Base-by-base conservation (phyloP, 805 yeast species). In the Lipomyces starkeyi region DNA sequence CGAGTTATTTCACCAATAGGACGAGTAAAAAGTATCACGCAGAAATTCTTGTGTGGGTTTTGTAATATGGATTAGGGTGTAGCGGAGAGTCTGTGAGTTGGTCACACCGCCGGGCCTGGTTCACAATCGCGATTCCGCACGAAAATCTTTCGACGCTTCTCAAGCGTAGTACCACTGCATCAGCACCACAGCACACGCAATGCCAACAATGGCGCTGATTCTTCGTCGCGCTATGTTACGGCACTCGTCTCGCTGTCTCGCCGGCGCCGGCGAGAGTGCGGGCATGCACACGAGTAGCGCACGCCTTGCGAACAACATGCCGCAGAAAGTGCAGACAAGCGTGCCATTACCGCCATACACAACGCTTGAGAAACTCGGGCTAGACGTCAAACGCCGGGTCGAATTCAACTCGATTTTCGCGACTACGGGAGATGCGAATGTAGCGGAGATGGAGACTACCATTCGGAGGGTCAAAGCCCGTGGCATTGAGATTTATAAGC, bases 211-310 rank as follows among this genome's bases (percentile, higher is more conserved):
- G 49, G 49, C 49, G 22, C 49, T 1, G 49, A 43, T 43, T 43
- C 49, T 43, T 8, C 9, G 49, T 17, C 49, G 49, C 22, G 49
- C 49, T 17, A n/a, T 17, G n/a, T 17, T 43, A 43, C 49, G 49
- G 22, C 49, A 43, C 11, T 17, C 49, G 49, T 6, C 49, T 43
- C 49, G 49, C 49, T 11, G 49, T n/a, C 49, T 43, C 49, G 22
- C 14, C 11, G 49, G 20, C 11, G 49, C 3, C 49, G 8, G 22
- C 22, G 20, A 17, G 1, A 11, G 20, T n/a, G 49, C 49, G 22
- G 58, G 49, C 20, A 35, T 67, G 25, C 66, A 61, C 74, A 75
- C 71, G 35, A 57, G 54, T 2, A 54, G 64, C n/a, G 43, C 52
- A 1, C 40, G 27, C 35, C 32, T 22, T 2, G 71, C 71, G 7